Base-by-base conservation (phyloP, 805 yeast genomes). In the Candida railenensis region DNA sequence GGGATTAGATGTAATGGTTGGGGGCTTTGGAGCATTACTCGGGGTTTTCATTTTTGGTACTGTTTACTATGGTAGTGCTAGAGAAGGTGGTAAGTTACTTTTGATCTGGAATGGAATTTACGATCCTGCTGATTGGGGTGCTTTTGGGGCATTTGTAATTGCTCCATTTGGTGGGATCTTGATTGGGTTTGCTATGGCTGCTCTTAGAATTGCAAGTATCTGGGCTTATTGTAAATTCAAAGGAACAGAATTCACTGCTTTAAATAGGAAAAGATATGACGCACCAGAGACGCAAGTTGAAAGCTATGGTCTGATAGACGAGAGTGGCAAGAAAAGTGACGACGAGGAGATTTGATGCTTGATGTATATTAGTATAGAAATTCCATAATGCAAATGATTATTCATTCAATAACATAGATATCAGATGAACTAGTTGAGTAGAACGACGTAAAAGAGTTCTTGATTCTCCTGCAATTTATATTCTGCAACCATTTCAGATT, bases 141-240 rank as follows among this genome's bases (percentile, higher is more conserved):
- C 96, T 0, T 91, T 91, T 69, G 97, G 96, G 20, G 96, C 97
- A 1, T 91, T 91, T 66, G 92, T 87, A 4, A 87, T 85, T 51
- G 94, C 97, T 1, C 97, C 97, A 4, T 74, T 83, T 36, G 95
- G 92, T 22, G 89, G 92, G 9, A 52, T 90, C 2, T 50, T 85
- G 4, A 70, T 83, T 50, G 83, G 87, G 2, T 63, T 79, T 12
- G 56, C 72, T 22, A 72, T 76, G 38, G 75, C 86, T 22, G 83
- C 57, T 2, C 20, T 73, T 14, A 76, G 94, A 65, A 60, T 79
- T 32, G 47, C 59, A 1, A 48, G 54, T 14, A 49, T 53, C 28
- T 74, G 62, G 46, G 22, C 65, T 3, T 60, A 63, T 42, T 57
- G 76, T 28, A 69, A 59, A 43, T 22, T 62, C 11, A 68, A 59